These are phyloP conservation scores for Westerdykella sp. DNA, from an alignment of 2,329 filamentous ascomycete genomes.

Conservation along the genomic window DNA sequence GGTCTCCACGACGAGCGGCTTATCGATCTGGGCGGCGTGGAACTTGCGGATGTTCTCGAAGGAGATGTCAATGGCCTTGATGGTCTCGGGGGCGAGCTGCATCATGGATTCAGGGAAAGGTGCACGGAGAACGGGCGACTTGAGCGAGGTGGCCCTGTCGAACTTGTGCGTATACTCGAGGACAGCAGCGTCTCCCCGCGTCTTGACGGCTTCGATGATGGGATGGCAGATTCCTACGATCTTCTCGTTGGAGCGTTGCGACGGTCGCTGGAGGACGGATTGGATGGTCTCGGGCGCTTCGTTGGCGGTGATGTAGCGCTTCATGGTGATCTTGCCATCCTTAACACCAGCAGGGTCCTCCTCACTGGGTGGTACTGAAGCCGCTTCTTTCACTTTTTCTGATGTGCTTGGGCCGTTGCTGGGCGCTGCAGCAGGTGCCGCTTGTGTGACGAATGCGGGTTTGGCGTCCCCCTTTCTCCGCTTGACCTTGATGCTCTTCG, in stretches of 20 bases:
- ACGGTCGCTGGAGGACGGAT: constrained; percentile 76
- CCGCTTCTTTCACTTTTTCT: constrained; percentile 46
- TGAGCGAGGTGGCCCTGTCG: constrained; percentile 88
- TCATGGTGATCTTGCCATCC: constrained; percentile 70
- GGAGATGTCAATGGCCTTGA: constrained; percentile 85
- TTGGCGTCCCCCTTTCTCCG: constrained; percentile 90
- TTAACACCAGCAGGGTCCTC: constrained; percentile 47
- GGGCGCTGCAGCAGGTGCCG: constrained; percentile 31
- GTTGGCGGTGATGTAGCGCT: constrained; percentile 63
- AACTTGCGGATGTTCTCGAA: constrained; percentile 94
- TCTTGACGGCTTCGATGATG: constrained; percentile 82
- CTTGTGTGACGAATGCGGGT: constrained; percentile 81
- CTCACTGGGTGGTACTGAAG: constrained; percentile 48
- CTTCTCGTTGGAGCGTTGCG: constrained; percentile 87
- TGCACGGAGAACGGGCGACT: constrained; percentile 79
- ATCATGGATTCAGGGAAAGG: constrained; percentile 83
- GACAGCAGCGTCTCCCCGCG: constrained; percentile 78
- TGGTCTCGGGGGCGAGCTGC: constrained; percentile 76
- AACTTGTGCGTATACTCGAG: constrained; percentile 96
- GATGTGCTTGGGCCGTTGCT: constrained; percentile 25
- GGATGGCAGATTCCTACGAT: constrained; percentile 88
- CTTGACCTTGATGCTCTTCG: constrained; percentile 94
- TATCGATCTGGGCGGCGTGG: constrained; percentile 84
- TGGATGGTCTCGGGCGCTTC: constrained; percentile 60
- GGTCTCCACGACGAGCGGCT: constrained; percentile 80